Evolutionary conservation across 352 stramenopile genomes (phyloP).

Genomic region (Pilasporangium apinafurcum): DNA sequence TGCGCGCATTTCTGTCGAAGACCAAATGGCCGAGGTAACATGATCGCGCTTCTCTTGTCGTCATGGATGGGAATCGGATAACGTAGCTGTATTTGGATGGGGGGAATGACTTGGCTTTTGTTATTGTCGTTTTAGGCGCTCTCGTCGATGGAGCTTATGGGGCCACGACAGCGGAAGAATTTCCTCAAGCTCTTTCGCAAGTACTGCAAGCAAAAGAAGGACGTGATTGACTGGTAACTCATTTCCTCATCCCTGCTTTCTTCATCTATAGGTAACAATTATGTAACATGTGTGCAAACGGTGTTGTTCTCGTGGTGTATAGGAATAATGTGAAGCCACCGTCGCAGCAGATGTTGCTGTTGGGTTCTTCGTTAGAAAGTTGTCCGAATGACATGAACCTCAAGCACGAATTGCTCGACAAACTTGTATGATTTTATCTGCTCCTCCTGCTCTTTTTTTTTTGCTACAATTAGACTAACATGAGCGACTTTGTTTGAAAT

Average conservation of each 20-base stretch:
- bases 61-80: background rate
- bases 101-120: background rate
- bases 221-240: constrained; percentile 74
- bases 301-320: background rate
- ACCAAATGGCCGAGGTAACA: constrained; percentile 85
- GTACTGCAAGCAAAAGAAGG: constrained; percentile 81
- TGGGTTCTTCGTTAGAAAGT: constrained; percentile 66
- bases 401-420: constrained; percentile 91
- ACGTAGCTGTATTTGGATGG: background rate
- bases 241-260: background rate
- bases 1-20: constrained; percentile 77
- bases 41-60: too few species aligned
- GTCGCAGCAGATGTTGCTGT: constrained; percentile 63
- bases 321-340: constrained; percentile 80
- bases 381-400: constrained; percentile 91
- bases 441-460: background rate
- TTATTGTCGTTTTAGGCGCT: constrained; percentile 33
- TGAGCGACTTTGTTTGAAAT: background rate
- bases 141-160: constrained; percentile 75
- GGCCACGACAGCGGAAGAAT: constrained; percentile 72
- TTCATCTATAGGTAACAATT: too few species aligned
- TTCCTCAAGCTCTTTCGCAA: constrained; percentile 89
- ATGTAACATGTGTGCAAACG: background rate
- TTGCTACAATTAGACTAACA: constrained; percentile 1
- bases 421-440: constrained; percentile 66